phyloP scores from a whole-genome alignment of 1,284 basidiomycete genomes.

The Ustilago hordei region DNA sequence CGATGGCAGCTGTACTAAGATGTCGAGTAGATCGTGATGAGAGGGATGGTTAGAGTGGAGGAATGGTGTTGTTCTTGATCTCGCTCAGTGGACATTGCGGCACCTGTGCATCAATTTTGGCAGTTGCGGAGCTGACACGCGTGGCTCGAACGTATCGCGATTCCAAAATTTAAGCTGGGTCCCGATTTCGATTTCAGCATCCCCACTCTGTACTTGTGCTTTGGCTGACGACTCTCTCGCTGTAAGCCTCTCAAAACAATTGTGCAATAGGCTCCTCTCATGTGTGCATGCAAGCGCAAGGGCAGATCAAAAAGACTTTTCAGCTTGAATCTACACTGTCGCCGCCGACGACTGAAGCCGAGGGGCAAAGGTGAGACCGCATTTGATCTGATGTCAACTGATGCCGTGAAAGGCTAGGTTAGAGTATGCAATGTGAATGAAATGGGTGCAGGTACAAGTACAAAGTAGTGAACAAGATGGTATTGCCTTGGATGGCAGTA shows the following conservation, averaged over 20 bases:
- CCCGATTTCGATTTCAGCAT: not conserved
- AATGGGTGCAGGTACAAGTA: slow-evolving; percentile 5
- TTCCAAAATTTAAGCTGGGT: not conserved
- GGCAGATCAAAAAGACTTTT: too few relatives aligned
- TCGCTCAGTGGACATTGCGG: not conserved
- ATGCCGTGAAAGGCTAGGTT: not conserved
- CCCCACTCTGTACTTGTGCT: not conserved
- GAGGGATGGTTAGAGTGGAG: not conserved
- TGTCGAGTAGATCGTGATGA: not conserved
- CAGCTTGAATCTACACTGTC: too few relatives aligned
- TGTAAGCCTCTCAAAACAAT: not conserved
- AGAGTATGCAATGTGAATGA: not conserved
- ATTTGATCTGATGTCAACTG: not conserved
- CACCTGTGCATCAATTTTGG: slow-evolving; percentile 1
- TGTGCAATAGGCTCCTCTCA: not conserved
- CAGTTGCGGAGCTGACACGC: slow-evolving; percentile 3
- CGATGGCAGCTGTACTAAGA: not conserved
- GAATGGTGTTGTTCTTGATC: slow-evolving; percentile 7
- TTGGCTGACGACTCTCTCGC: not conserved
- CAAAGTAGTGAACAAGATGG: not conserved
- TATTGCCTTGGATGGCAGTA: too few relatives aligned
- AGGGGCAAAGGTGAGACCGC: not conserved
- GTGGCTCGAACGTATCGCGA: slow-evolving; percentile 7
- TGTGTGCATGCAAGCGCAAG: too few relatives aligned
- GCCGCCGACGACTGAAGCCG: not conserved